Evolutionary conservation across 305 asterid genomes (phyloP), one percentile per base, ranked within the genome.

Genomic region (Nicotiana rustica): DNA sequence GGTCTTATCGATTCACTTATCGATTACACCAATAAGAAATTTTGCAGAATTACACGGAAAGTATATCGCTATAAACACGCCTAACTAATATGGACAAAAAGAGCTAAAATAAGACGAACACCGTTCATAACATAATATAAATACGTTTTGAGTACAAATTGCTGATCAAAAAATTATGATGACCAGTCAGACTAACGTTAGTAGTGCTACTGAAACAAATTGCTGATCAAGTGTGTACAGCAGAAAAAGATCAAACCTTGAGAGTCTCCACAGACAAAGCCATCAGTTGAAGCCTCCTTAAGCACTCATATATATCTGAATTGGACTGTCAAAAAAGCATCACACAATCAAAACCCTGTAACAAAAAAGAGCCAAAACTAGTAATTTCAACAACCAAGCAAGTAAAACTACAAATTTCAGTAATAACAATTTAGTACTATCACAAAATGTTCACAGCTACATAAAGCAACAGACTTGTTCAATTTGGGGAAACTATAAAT

Each of bases 211-310:
- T 25, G 29, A 29, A 25, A 83, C 18, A 79, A 36, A 55, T 21
- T 21, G 56, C 15, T 36, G 6, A 21, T 21, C 31, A 61, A 83
- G 66, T 68, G 19, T 19, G 86, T 18, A 73, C 36, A 75, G 75
- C 15, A 38, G 38, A 13, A 41, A 76, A 80, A 33, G 83, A 80
- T 82, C 81, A 44, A 88, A 94, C 98, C 98, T 92, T 92, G 38
- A 96, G 88, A 25, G 25, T 25, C 25, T 25, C 25, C 25, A 25
- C 25, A 25, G 25, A 25, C 25, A 25, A 25, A 25, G 56, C 86
- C 97, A 91, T 91, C 61, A 90, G 83, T 87, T 92, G 97, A 85
- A 96, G 95, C 91, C 82, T 87, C 89, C 93, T 93, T 85, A 96
- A 86, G 18, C 91, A 91, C 80, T 92, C 95, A 79, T 85, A 86